A percentile compares a stretch with the other conserved stretches of the same genome.
Conservation (phyloP, 192 early-diverging fungal species). For the Neocallimastix lanati region DNA sequence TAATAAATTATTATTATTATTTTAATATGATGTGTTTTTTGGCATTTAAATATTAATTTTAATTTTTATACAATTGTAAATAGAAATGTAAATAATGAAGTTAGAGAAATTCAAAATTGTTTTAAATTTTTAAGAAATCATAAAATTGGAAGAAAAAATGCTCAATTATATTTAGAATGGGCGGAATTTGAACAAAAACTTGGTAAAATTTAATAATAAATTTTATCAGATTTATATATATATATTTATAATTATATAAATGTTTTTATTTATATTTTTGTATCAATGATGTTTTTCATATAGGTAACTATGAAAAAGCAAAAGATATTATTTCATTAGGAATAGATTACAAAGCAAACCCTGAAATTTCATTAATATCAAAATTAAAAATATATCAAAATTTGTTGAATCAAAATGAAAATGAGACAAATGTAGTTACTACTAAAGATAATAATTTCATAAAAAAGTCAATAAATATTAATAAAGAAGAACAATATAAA, state of each 20-base stretch:
- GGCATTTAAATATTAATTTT: not conserved
- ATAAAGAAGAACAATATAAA: no score
- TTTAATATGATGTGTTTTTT: no score
- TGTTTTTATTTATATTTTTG: no score
- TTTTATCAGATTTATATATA: no score
- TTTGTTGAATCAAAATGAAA: not conserved
- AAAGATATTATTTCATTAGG: not conserved
- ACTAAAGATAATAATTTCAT: not conserved
- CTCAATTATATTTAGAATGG: not conserved
- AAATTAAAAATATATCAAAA: not conserved
- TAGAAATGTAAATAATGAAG: not conserved
- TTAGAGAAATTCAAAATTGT: not conserved
- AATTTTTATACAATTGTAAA: not conserved
- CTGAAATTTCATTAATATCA: not conserved
- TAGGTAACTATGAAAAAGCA: not conserved
- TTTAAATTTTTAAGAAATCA: not conserved
- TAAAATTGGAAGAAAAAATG: not conserved
- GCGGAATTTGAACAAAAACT: not conserved
- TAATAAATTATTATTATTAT: no score
- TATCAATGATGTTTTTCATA: no score
- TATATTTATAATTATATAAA: no score
- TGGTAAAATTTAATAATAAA: no score
- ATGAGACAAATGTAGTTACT: not conserved
- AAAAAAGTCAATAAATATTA: no score
- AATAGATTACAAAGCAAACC: not conserved